Evolutionary conservation across 495 filamentous ascomycete genomes (phyloP).

Genomic region (Durotheca rogersii): DNA sequence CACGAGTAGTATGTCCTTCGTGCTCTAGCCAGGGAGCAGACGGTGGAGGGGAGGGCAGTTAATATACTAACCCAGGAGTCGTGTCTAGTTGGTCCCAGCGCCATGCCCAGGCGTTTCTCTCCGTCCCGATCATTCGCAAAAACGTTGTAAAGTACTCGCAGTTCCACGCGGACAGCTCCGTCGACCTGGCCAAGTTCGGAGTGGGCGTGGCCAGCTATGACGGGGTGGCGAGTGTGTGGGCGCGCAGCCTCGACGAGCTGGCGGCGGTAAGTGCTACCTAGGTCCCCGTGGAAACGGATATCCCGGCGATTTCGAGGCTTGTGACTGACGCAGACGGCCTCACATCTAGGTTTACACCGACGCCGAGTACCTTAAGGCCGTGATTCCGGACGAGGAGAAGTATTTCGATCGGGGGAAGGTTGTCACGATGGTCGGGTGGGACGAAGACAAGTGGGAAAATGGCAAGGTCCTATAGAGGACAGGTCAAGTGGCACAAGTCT

Average conservation of each 20-base stretch:
- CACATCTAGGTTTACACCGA: conserved; percentile 7
- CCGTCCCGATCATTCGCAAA: conserved; percentile 9
- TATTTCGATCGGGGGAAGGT: conserved; percentile 3
- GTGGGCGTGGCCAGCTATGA: conserved; percentile 1
- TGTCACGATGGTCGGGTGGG: conserved; percentile 10
- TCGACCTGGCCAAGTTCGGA: background rate
- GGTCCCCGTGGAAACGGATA: too few relatives aligned
- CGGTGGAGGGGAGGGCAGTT: too few relatives aligned
- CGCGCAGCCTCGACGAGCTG: conserved; percentile 8
- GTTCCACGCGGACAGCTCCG: conserved; percentile 14
- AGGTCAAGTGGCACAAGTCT: background rate
- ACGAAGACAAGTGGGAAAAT: conserved; percentile 13
- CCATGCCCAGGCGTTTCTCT: conserved; percentile 10
- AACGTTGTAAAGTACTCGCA: conserved; percentile 27
- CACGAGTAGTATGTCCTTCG: conserved; percentile 9
- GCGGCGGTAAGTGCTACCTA: conserved; percentile 2
- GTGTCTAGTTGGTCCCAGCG: conserved; percentile 12
- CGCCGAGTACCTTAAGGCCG: conserved; percentile 5
- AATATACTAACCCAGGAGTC: too few relatives aligned
- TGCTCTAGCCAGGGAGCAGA: too few relatives aligned
- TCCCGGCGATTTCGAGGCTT: too few relatives aligned
- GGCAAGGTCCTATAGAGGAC: background rate
- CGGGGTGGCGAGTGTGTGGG: conserved; percentile 10
- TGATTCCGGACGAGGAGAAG: conserved; percentile 10
- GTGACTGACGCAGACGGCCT: background rate